Evolutionary conservation across 1,284 basidiomycete genomes (phyloP).

Genomic region (Marasmius fiardii): DNA sequence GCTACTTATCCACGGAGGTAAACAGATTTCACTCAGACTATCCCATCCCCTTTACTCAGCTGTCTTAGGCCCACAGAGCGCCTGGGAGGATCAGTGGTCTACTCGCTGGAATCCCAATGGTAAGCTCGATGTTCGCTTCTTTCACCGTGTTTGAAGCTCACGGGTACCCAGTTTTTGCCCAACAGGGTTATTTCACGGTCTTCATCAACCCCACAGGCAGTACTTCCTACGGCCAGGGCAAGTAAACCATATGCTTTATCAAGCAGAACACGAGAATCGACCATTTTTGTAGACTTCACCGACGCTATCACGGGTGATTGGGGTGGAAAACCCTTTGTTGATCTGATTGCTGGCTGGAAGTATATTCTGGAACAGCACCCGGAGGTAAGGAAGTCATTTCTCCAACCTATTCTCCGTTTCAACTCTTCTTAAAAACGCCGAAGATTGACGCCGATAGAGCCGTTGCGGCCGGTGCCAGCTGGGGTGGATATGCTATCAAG

Average conservation of each 20-base stretch:
- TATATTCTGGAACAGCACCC: slow-evolving; percentile 67
- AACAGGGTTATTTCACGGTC: slow-evolving; percentile 83
- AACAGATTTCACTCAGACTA: slow-evolving; percentile 4
- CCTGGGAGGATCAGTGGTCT: slow-evolving; percentile 83
- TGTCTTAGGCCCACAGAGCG: slow-evolving; percentile 63
- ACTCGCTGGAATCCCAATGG: slow-evolving; percentile 88
- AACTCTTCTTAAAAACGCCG: neutral
- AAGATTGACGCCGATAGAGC: slow-evolving; percentile 80
- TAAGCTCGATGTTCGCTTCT: slow-evolving; percentile 22
- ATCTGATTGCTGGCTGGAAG: slow-evolving; percentile 76
- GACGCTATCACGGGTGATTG: slow-evolving; percentile 78
- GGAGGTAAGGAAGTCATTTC: slow-evolving; percentile 43
- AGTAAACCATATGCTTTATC: slow-evolving; percentile 4
- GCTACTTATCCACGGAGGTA: slow-evolving; percentile 74
- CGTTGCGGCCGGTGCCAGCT: slow-evolving; percentile 79
- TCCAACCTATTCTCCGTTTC: neutral
- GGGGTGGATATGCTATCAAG: slow-evolving; percentile 85
- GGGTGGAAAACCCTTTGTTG: slow-evolving; percentile 86
- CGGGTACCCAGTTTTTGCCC: slow-evolving; percentile 58
- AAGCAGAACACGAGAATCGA: neutral
- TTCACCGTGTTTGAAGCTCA: neutral
- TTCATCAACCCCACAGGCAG: slow-evolving; percentile 89
- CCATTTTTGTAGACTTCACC: slow-evolving; percentile 57
- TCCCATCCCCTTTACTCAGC: neutral
- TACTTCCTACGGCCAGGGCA: slow-evolving; percentile 84